Base-by-base conservation (phyloP, 139 green algal species). In the Picochlorum sp. region DNA sequence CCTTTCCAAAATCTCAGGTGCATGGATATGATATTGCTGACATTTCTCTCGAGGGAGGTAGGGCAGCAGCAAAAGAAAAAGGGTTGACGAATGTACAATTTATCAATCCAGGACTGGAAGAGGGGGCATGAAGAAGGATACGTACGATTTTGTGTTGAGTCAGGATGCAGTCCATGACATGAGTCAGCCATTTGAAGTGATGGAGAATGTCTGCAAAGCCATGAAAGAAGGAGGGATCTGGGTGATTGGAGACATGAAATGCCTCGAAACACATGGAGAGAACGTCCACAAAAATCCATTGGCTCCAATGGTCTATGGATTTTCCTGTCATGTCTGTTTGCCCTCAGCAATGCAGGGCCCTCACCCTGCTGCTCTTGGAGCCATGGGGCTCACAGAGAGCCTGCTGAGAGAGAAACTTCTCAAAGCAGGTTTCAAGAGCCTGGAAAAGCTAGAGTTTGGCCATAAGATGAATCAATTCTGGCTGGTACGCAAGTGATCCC, bases 111-210 rank as follows among this genome's bases (percentile, higher is more conserved):
- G 68, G 68, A 1, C 32, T 69, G 59, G 61, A 69, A 8, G 68
- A 74, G 45, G 45, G 44, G 21, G n/a, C 20, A 55, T 74, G 68
- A 24, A 49, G 0, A 10, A 64, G 32, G 15, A 62, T 6, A 73
- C 57, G 13, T 74, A 65, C 61, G 47, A 74, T 45, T 47, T 69
- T 54, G 47, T 68, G 14, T 57, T 70, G 51, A 74, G 60, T 8
- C 50, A 74, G n/a, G 68, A 74, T 60, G 68, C 68, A n/a, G 64
- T 74, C 24, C 68, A 74, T 20, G 68, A 74, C 61, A 74, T 74
- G 61, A 44, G 60, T 18, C 49, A 57, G 32, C 68, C 68, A 14
- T 56, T 63, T 62, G 37, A 50, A 18, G 67, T 74, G 15, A 63
- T 74, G 60, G 20, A 49, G 2, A 47, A 47, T 2, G 61, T 74